A percentile compares a stretch with the other conserved stretches of the same genome.
phyloP scores from a whole-genome alignment of 257 asterid species.

The Henckelia pumila region DNA sequence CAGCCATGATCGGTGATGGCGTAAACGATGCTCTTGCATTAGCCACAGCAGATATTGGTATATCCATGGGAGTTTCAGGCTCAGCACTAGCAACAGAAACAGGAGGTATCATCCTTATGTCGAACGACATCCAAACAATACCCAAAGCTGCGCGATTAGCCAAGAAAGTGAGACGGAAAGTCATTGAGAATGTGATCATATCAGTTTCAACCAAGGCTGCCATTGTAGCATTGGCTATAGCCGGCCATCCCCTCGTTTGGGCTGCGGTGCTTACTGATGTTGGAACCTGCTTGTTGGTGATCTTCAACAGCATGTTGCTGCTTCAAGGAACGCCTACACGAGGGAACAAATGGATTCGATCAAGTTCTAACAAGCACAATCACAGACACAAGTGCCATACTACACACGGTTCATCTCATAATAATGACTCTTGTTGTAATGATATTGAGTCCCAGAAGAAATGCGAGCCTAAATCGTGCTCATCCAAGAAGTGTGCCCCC shows the following conservation, averaged over 20 bases:
- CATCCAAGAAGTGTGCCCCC: conserved; percentile 24
- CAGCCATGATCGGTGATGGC: conserved; percentile 91
- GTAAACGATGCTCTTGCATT: conserved; percentile 85
- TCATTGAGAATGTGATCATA: conserved; percentile 58
- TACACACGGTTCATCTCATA: conserved; percentile 7
- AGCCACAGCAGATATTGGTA: conserved; percentile 76
- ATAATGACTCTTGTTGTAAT: conserved; percentile 27
- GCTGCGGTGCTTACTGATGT: conserved; percentile 76
- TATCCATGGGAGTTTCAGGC: conserved; percentile 90
- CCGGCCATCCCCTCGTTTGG: conserved; percentile 89
- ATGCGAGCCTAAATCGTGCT: conserved; percentile 20
- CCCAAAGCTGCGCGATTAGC: conserved; percentile 57
- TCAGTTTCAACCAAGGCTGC: conserved; percentile 56
- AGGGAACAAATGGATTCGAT: conserved; percentile 17
- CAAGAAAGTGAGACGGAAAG: conserved; percentile 45
- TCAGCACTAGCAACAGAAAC: conserved; percentile 82
- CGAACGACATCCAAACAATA: conserved; percentile 71
- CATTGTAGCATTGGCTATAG: conserved; percentile 65
- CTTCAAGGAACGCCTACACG: conserved; percentile 31
- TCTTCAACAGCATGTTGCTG: conserved; percentile 77
- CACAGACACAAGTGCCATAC: conserved; percentile 9
- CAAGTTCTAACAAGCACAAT: conserved; percentile 12
- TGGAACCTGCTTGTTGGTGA: conserved; percentile 81
- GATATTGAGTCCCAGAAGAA: conserved; percentile 27
- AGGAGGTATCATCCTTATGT: conserved; percentile 66